These are phyloP conservation scores for Hypoxylon sp. DNA, from an alignment of 2,329 filamentous ascomycete species.

Conservation along the genomic window DNA sequence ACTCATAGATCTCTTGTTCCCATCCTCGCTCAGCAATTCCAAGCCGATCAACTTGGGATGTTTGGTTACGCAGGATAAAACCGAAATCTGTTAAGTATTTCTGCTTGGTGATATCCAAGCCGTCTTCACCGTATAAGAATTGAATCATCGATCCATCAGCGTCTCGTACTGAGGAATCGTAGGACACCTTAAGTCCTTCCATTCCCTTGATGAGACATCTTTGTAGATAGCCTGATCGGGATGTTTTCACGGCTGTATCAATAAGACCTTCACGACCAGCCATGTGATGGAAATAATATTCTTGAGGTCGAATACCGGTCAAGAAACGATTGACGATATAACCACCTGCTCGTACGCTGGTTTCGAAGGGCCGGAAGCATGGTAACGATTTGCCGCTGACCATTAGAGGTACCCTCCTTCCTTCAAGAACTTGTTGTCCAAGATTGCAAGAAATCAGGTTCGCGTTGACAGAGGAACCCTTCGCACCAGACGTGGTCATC, in stretches of 20 bases:
- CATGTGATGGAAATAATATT: constrained; percentile 99
- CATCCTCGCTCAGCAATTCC: constrained; percentile 70
- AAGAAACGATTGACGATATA: constrained; percentile 97
- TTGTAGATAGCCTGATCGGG: constrained; percentile 95
- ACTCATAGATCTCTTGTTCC: constrained; percentile 61
- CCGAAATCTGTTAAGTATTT: constrained; percentile 92
- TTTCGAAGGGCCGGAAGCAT: constrained; percentile 94
- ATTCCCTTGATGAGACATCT: constrained; percentile 98
- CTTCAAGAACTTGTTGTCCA: constrained; percentile 96
- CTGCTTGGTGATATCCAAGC: constrained; percentile 93
- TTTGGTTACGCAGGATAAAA: constrained; percentile 89
- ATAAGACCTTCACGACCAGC: constrained; percentile 98
- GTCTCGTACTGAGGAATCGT: constrained; percentile 94
- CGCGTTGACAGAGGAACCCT: constrained; percentile 92
- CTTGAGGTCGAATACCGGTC: constrained; percentile 95
- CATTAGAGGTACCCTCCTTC: constrained; percentile 95
- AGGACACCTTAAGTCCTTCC: constrained; percentile 92
- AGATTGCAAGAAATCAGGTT: constrained; percentile 98
- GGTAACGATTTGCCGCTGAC: constrained; percentile 96
- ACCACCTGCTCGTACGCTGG: constrained; percentile 88
- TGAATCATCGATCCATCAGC: constrained; percentile 94
- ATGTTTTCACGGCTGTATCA: constrained; percentile 98
- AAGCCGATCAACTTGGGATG: constrained; percentile 83
- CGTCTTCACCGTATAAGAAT: constrained; percentile 97
- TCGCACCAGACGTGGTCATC: constrained; percentile 97